Evolutionary conservation across 2,329 filamentous ascomycete species (phyloP), one percentile per base, ranked within the genome.

Genomic region (Dactylonectria estremocensis): DNA sequence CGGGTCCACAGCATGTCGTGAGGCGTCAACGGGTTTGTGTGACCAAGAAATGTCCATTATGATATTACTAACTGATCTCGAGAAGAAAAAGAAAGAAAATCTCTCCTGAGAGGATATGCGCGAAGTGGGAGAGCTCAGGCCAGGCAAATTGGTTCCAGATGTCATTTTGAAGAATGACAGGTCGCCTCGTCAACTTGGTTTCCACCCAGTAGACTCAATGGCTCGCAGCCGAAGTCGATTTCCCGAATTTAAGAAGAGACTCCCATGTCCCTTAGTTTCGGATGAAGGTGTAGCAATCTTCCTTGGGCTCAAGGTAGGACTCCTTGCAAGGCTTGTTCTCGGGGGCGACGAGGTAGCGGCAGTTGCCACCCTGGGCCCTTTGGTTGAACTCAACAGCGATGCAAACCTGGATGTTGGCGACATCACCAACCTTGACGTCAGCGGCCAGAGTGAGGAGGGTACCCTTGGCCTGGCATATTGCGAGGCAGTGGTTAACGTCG

Each of bases 401-500:
- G 68, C 74, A 76, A 61, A 74, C 58, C 31, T 52, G 60, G 66
- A 74, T 66, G 60, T 70, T 63, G 46, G 65, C 64, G 28, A 62
- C 16, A 20, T 73, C 69, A 6, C 65, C 66, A 24, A 64, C 64
- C 63, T 68, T 59, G 61, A 50, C 64, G 14, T 69, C 45, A 50
- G 64, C 67, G 8, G 62, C 16, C n/a, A 75, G 50, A 28, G 74
- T 76, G 22, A 66, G 57, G 45, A 68, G 67, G 40, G 71, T 72
- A 11, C 67, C 66, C 24, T 71, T 35, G 31, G 68, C 67, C 52
- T 74, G 71, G 72, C 72, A 75, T 63, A 69, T 54, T 55, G 72
- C 69, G 40, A 76, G 63, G 68, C 72, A 75, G 69, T 72, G 67
- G 69, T 76, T 74, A 52, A 70, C 71, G 56, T 74, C 72, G 31